phyloP scores from a whole-genome alignment of 768 basidiomycete species.

The Pleurotus giganteus region DNA sequence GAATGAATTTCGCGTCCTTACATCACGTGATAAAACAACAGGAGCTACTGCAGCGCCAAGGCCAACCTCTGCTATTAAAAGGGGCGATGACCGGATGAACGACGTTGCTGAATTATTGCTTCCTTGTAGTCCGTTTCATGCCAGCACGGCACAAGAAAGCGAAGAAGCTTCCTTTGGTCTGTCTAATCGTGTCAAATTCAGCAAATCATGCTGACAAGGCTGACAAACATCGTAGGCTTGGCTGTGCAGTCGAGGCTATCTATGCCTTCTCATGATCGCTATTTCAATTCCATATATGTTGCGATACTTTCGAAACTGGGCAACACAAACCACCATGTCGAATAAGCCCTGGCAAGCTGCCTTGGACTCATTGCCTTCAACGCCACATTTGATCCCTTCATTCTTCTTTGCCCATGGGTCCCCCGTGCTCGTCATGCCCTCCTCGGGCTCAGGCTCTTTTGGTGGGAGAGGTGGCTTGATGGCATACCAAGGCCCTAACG shows the following conservation, averaged over 20 bases:
- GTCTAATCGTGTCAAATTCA: background rate
- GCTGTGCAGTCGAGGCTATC: background rate
- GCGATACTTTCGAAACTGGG: background rate
- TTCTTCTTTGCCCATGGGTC: conserved; percentile 80
- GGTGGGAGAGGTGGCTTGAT: conserved; percentile 18
- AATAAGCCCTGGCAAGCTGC: conserved; percentile 45
- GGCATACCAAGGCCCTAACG: conserved; percentile 42
- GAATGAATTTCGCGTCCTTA: too few relatives aligned
- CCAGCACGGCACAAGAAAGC: too few relatives aligned
- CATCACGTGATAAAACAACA: too few relatives aligned
- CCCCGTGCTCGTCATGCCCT: conserved; percentile 45
- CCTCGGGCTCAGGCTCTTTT: conserved; percentile 11
- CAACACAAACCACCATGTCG: conserved; percentile 28
- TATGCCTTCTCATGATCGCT: background rate
- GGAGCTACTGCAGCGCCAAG: too few relatives aligned
- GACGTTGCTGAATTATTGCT: too few relatives aligned
- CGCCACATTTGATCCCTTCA: conserved; percentile 60
- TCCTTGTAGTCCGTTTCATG: too few relatives aligned
- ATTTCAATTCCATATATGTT: background rate
- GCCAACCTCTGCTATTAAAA: too few relatives aligned
- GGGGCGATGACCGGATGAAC: too few relatives aligned
- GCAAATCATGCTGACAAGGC: background rate
- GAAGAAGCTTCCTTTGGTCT: too few relatives aligned
- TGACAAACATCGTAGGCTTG: background rate
- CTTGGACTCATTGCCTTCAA: conserved; percentile 52